These are phyloP conservation scores for Solanum chacoense DNA, from an alignment of 305 asterid genomes.

Conservation along the genomic window DNA sequence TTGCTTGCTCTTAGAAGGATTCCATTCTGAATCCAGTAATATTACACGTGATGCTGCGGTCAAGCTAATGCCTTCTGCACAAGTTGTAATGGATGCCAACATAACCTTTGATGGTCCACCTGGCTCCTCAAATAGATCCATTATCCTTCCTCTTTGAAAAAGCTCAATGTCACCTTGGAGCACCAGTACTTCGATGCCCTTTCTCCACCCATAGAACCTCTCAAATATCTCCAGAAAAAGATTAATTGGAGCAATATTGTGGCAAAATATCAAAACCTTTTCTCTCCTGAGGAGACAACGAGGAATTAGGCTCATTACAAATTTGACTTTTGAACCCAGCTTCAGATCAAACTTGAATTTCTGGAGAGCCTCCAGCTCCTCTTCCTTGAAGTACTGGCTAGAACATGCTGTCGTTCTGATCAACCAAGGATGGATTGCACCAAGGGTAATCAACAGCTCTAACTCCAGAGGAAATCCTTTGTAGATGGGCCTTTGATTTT, in stretches of 20 bases:
- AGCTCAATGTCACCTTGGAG: conserved; percentile 98
- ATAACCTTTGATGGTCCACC: conserved; percentile 79
- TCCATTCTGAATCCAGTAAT: conserved; percentile 90
- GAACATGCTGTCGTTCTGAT: conserved; percentile 74
- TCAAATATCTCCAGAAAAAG: conserved; percentile 73
- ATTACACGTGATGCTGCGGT: conserved; percentile 96
- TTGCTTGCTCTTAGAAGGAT: conserved; percentile 93
- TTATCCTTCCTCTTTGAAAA: conserved; percentile 77
- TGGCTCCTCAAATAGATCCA: conserved; percentile 89
- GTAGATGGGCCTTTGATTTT: conserved; percentile 64
- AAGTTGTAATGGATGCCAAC: conserved; percentile 92
- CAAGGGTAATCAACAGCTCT: conserved; percentile 83
- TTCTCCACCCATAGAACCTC: conserved; percentile 69
- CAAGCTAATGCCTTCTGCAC: conserved; percentile 94
- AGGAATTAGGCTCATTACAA: conserved; percentile 84
- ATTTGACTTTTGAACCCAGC: conserved; percentile 79
- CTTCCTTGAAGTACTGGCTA: conserved; percentile 42
- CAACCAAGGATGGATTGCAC: conserved; percentile 97
- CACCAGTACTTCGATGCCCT: conserved; percentile 75
- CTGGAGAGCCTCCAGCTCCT: conserved; percentile 64
- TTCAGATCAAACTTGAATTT: conserved; percentile 61
- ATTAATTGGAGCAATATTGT: conserved; percentile 85
- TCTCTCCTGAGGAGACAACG: conserved; percentile 64
- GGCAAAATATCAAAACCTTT: conserved; percentile 79
- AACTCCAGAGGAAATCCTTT: conserved; percentile 83